phyloP scores from a whole-genome alignment of 164 flowering plant species.

The Macadamia integrifolia region DNA sequence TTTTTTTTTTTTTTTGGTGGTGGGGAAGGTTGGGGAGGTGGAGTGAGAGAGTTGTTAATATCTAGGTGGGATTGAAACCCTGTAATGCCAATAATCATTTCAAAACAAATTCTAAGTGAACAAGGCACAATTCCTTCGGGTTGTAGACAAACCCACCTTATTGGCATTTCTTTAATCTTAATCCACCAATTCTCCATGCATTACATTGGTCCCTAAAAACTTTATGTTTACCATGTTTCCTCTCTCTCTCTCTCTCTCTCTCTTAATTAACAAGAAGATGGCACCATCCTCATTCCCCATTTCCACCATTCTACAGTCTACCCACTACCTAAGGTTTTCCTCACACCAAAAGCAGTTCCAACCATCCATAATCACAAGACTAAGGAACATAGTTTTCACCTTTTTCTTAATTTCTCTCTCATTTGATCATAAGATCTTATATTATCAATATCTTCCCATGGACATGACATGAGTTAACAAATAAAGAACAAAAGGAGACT shows the following conservation, averaged over 20 bases:
- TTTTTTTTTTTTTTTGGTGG: no score
- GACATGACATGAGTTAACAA: constrained; percentile 15
- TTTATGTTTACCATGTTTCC: background rate
- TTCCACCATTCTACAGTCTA: constrained; percentile 23
- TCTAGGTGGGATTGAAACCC: constrained; percentile 2
- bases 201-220: constrained; percentile 23
- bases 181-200: constrained; percentile 26
- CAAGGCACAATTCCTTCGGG: constrained; percentile 33
- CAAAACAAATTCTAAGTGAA: constrained; percentile 29
- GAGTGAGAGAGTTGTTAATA: background rate
- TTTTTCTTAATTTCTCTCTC: background rate
- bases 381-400: background rate
- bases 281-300: constrained; percentile 14
- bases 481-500: no score
- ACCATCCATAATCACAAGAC: constrained; percentile 14
- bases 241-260: background rate
- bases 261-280: background rate
- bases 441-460: constrained; percentile 8
- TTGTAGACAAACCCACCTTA: constrained; percentile 31
- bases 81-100: constrained; percentile 19
- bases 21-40: background rate
- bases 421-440: background rate
- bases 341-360: constrained; percentile 29
- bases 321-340: constrained; percentile 25
- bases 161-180: constrained; percentile 35